These are phyloP conservation scores for Metschnikowia koreensis DNA, from an alignment of 805 yeast species.

Conservation along the genomic window DNA sequence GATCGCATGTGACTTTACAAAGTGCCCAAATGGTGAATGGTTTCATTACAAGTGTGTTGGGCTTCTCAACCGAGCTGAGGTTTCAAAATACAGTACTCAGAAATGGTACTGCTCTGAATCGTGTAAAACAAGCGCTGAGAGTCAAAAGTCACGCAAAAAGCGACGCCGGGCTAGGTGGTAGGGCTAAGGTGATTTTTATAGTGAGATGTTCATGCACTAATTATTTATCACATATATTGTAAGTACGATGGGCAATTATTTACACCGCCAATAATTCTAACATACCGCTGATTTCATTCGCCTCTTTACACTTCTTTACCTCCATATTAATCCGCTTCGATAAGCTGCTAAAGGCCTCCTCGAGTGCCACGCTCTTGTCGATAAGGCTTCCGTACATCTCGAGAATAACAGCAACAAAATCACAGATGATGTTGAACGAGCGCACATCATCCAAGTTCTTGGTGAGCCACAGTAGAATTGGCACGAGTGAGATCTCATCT, in stretches of 20 bases:
- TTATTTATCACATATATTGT: too few species aligned
- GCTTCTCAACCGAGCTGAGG: constrained; percentile 36
- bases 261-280: constrained; percentile 65
- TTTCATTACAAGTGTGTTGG: constrained; percentile 48
- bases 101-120: constrained; percentile 41
- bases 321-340: constrained; percentile 63
- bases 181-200: not conserved
- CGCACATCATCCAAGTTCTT: constrained; percentile 79
- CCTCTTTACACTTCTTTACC: constrained; percentile 77
- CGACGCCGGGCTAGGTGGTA: constrained; percentile 8
- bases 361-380: constrained; percentile 73
- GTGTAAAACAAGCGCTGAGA: constrained; percentile 23
- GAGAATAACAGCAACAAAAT: constrained; percentile 62
- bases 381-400: constrained; percentile 76
- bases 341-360: constrained; percentile 64
- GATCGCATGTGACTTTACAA: constrained; percentile 31
- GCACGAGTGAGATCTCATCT: constrained; percentile 84
- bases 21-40: constrained; percentile 46
- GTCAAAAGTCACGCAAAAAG: constrained; percentile 1
- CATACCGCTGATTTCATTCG: constrained; percentile 91
- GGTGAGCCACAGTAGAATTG: constrained; percentile 79
- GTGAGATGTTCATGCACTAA: too few species aligned
- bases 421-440: constrained; percentile 59
- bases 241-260: not conserved
- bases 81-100: constrained; percentile 30